phyloP scores from a whole-genome alignment of 2,329 filamentous ascomycete genomes.

The Sporothrix globosa region DNA sequence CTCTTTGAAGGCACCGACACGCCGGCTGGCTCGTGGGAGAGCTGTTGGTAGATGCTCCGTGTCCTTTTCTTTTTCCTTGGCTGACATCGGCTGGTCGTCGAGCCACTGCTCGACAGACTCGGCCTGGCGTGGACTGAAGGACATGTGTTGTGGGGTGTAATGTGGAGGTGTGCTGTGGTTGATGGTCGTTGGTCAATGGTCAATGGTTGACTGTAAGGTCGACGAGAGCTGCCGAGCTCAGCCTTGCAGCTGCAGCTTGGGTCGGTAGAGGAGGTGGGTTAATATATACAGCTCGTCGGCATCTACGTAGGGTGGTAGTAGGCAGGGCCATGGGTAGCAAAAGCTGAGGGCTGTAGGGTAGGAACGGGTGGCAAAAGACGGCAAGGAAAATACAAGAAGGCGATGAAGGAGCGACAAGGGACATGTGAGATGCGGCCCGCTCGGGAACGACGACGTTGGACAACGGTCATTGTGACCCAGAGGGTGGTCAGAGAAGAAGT shows the following conservation, averaged over 20 bases:
- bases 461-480: neutral
- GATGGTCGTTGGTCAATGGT: neutral
- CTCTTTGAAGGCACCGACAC: neutral
- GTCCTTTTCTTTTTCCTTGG: conserved; percentile 2
- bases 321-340: too few relatives aligned
- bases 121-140: conserved; percentile 17
- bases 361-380: conserved; percentile 1
- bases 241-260: conserved; percentile 18
- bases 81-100: conserved; percentile 6
- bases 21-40: neutral
- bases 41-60: neutral
- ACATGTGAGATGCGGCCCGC: conserved; percentile 6
- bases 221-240: neutral
- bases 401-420: neutral
- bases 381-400: neutral
- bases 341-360: neutral
- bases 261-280: conserved; percentile 1
- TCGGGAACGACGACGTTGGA: conserved; percentile 3
- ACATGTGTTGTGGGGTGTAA: conserved; percentile 16
- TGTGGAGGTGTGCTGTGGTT: neutral
- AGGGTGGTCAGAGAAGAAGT: neutral
- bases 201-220: neutral
- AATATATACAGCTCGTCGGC: conserved; percentile 10
- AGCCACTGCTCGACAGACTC: conserved; percentile 34
- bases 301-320: neutral